Base-by-base conservation (phyloP, 2,329 filamentous ascomycete species). In the Aureobasidium sp. region DNA sequence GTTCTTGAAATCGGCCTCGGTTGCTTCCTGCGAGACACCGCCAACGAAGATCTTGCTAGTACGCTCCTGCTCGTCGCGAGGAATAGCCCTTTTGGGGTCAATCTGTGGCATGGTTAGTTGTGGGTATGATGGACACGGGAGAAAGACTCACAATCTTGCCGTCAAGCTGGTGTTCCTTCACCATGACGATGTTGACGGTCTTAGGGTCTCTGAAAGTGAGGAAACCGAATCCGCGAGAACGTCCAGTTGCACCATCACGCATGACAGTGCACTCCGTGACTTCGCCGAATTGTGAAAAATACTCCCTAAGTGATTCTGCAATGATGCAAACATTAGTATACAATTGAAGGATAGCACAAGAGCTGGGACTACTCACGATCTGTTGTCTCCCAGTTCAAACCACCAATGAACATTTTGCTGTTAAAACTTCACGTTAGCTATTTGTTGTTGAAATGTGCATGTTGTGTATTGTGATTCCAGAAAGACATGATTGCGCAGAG, bases 321-420 rank as follows among this genome's bases (percentile, higher is more conserved):
- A 10, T 32, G 41, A 32, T 32, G 54, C 32, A n/a, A 34, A 54
- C 59, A 67, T 75, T 68, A 76, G 72, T 66, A 37, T 57, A 45
- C 32, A 34, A 55, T 27, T 39, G 63, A 63, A 61, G 32, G 45
- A 29, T 15, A 15, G 37, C 5, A 37, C 30, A 29, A 21, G 15
- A 39, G n/a, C 21, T 44, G 34, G 36, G 1, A 32, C 30, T 30
- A 62, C 39, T 83, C 86, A 97, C 93, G 87, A 79, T 97, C 93
- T 61, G 94, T 97, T 16, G 94, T 99, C 77, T 99, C 94, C 94
- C 94, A 99, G 73, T 99, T 99, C 61, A 99, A 79, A 44, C 94
- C 94, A 70, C 94, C 94, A 76, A 99, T 99, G 70, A 99, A 99
- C 94, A 99, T 99, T 80, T 99, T 99, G 71, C 94, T 99, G 72